Evolutionary conservation across 1,284 basidiomycete species (phyloP).

Genomic region (Ustilago hordei): DNA sequence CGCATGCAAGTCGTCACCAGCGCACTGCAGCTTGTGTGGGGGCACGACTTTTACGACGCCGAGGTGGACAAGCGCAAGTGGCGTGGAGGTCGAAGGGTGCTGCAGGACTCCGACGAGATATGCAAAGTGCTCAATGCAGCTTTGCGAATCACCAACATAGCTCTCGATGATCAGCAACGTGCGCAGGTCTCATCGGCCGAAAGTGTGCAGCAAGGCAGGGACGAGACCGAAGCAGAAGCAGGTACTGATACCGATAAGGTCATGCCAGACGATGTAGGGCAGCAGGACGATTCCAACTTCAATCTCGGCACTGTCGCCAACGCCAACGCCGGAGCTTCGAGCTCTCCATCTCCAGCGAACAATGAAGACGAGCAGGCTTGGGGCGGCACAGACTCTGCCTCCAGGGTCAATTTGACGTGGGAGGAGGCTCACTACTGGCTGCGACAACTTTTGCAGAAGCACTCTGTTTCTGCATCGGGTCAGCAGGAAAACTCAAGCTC

Average conservation of each 20-base stretch:
- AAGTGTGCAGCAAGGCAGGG: background rate
- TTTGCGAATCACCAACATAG: constrained; percentile 18
- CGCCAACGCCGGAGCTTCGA: background rate
- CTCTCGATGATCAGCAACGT: constrained; percentile 22
- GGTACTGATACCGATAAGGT: background rate
- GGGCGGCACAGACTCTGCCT: constrained; percentile 9
- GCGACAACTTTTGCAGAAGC: constrained; percentile 26
- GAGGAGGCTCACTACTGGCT: constrained; percentile 53
- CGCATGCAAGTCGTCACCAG: constrained; percentile 34
- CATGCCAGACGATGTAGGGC: background rate
- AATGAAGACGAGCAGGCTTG: constrained; percentile 9
- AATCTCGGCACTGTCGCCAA: background rate
- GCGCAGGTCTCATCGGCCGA: background rate
- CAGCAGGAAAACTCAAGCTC: background rate
- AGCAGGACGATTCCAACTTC: background rate
- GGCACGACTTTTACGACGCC: constrained; percentile 42
- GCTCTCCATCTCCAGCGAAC: background rate
- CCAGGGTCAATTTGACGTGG: constrained; percentile 34
- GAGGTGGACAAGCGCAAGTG: constrained; percentile 39
- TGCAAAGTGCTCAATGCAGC: constrained; percentile 23
- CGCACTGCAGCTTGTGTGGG: constrained; percentile 47
- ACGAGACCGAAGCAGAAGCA: background rate
- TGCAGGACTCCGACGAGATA: constrained; percentile 18
- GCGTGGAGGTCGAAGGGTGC: constrained; percentile 28
- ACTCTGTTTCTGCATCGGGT: background rate